Base-by-base conservation (phyloP, 306 rosid species). In the Neltuma alba region DNA sequence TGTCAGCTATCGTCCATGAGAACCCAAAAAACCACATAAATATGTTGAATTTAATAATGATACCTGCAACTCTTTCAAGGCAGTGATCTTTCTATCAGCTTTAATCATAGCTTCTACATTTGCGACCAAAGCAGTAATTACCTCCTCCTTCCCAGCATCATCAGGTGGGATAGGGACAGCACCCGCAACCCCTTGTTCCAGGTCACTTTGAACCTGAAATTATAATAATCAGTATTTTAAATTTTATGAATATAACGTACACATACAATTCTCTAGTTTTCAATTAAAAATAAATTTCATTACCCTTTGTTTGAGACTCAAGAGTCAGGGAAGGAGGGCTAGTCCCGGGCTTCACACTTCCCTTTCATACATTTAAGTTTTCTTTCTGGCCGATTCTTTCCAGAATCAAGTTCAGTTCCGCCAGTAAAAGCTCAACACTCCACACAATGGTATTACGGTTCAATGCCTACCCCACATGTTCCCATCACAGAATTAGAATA, bases 21-120 rank as follows among this genome's bases (percentile, higher is more conserved):
- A 30, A 76, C 65, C 70, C 62, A 73, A 61, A 37, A 38, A 21
- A 76, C 48, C 70, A 69, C 20, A 66, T 27, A 67, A 76, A 27
- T 48, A 48, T 3, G 80, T 37, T 50, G 41, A 61, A 60, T 68
- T 68, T 68, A 23, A 68, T 5, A 23, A 23, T 44, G 44, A 72
- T 78, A 92, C 99, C 88, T 92, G 99, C 90, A 95, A 89, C 88
- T 95, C 97, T 88, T 95, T 95, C 74, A 91, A 83, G 74, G 97
- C 92, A 78, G 96, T 87, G 87, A 95, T 91, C 87, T 92, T 92
- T 81, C 96, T 82, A 86, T 95, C 99, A 76, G 99, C 99, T 85
- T 88, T 92, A 79, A 95, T 95, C 99, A 95, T 95, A 62, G 91
- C 91, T 74, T 91, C 91, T 76, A 91, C 94, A 79, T 95, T 92